Evolutionary conservation across 2,329 filamentous ascomycete genomes (phyloP).

Genomic region (Dothideomycetes sp.): DNA sequence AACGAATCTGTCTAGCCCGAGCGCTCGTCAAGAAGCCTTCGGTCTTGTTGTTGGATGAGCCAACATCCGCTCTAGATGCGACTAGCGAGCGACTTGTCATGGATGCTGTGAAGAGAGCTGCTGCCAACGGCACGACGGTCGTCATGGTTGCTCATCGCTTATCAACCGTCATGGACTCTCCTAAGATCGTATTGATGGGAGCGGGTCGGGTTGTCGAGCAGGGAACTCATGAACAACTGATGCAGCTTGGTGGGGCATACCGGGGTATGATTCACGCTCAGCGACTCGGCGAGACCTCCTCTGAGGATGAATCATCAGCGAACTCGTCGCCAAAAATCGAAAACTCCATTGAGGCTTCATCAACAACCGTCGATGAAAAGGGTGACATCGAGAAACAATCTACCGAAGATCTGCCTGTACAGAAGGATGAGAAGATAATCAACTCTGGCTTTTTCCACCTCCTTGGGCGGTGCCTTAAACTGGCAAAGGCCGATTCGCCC

Average conservation of each 20-base stretch:
- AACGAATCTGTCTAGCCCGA: conserved; percentile 36
- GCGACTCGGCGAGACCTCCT: conserved; percentile 5
- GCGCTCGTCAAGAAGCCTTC: conserved; percentile 34
- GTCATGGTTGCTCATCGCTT: conserved; percentile 64
- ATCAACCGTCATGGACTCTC: conserved; percentile 66
- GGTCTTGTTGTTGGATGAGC: conserved; percentile 36
- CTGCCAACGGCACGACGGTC: conserved; percentile 46
- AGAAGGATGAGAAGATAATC: conserved; percentile 20
- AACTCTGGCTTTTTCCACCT: conserved; percentile 5
- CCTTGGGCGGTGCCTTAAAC: conserved; percentile 9
- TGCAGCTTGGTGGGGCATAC: conserved; percentile 8
- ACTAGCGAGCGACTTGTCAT: conserved; percentile 32
- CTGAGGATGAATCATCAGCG: background rate
- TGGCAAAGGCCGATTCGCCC: conserved; percentile 26
- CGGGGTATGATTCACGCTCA: conserved; percentile 10
- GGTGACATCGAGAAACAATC: background rate
- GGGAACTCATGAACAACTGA: conserved; percentile 49
- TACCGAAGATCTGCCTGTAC: no score
- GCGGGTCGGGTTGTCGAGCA: conserved; percentile 52
- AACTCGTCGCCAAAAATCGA: background rate
- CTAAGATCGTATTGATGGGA: conserved; percentile 68
- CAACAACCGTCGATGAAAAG: background rate
- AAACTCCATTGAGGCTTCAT: background rate
- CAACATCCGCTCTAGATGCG: conserved; percentile 34
- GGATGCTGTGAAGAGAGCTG: conserved; percentile 30